phyloP scores from a whole-genome alignment of 495 filamentous ascomycete species.

The Penicillium steckii region DNA sequence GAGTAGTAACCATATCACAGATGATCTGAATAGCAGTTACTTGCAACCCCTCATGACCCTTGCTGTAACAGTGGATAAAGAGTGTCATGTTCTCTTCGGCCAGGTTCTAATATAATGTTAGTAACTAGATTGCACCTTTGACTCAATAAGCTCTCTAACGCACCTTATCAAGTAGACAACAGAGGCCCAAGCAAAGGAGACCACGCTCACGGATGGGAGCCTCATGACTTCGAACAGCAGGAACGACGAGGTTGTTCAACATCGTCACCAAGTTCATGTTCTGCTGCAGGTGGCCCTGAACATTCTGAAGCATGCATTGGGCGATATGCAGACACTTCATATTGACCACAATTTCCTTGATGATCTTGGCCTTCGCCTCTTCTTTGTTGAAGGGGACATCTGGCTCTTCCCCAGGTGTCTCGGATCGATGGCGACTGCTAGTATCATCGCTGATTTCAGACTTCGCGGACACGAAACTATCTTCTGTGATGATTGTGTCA shows the following conservation, averaged over 20 bases:
- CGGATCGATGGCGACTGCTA: conserved; percentile 38
- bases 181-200: conserved; percentile 83
- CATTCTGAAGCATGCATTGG: conserved; percentile 94
- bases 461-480: conserved; percentile 87
- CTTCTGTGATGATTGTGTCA: conserved; percentile 77
- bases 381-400: conserved; percentile 60
- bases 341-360: conserved; percentile 91
- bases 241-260: conserved; percentile 94
- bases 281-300: conserved; percentile 77
- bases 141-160: conserved; percentile 10
- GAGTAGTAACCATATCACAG: conserved; percentile 87
- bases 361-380: conserved; percentile 74
- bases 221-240: conserved; percentile 89
- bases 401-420: conserved; percentile 44
- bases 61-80: conserved; percentile 93
- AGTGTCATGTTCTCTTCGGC: conserved; percentile 91
- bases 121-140: conserved; percentile 2
- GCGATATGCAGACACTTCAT: conserved; percentile 98
- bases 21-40: conserved; percentile 87
- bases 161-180: conserved; percentile 84
- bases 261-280: conserved; percentile 88
- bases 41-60: conserved; percentile 86
- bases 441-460: conserved; percentile 75
- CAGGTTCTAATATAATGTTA: conserved; percentile 52
- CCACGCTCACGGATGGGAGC: conserved; percentile 90